A percentile compares a stretch with the other conserved stretches of the same genome.
Conservation (phyloP, 495 filamentous ascomycete genomes). For the Astrocystis sublimbata region DNA sequence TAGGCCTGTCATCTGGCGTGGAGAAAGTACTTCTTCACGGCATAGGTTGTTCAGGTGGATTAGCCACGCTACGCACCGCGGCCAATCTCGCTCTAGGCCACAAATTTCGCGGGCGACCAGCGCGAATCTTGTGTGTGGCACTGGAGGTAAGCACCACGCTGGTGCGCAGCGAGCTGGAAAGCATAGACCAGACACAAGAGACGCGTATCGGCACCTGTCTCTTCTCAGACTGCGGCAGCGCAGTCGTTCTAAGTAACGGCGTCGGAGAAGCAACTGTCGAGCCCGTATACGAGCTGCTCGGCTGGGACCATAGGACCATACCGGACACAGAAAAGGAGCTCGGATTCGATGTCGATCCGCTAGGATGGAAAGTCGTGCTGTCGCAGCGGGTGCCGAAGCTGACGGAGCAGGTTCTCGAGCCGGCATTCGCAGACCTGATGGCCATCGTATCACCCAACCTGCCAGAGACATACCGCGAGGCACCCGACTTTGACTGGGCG, state of each 20-base stretch:
- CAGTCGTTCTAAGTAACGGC: slow-evolving; percentile 59
- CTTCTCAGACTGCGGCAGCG: slow-evolving; percentile 65
- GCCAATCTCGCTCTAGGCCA: slow-evolving; percentile 62
- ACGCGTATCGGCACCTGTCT: slow-evolving; percentile 60
- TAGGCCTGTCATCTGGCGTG: slow-evolving; percentile 50
- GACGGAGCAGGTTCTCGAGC: slow-evolving; percentile 46
- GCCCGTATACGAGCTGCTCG: slow-evolving; percentile 57
- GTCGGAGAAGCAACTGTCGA: slow-evolving; percentile 39
- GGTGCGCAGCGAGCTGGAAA: slow-evolving; percentile 60
- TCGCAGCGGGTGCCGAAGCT: slow-evolving; percentile 57
- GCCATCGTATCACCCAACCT: slow-evolving; percentile 38
- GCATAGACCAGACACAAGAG: slow-evolving; percentile 51
- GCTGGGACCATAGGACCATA: slow-evolving; percentile 58
- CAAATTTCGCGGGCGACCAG: slow-evolving; percentile 49
- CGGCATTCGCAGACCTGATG: slow-evolving; percentile 52
- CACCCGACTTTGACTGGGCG: slow-evolving; percentile 66
- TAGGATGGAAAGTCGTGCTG: slow-evolving; percentile 64
- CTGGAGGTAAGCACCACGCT: slow-evolving; percentile 61
- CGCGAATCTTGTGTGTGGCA: slow-evolving; percentile 59
- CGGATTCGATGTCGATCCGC: slow-evolving; percentile 60
- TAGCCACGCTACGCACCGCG: slow-evolving; percentile 62
- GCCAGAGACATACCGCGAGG: slow-evolving; percentile 38
- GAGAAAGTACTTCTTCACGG: slow-evolving; percentile 64
- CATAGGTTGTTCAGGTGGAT: slow-evolving; percentile 62
- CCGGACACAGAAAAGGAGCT: slow-evolving; percentile 58